These are phyloP conservation scores for Sequoiadendron giganteum DNA, from an alignment of 75 land plant species.

Conservation along the genomic window DNA sequence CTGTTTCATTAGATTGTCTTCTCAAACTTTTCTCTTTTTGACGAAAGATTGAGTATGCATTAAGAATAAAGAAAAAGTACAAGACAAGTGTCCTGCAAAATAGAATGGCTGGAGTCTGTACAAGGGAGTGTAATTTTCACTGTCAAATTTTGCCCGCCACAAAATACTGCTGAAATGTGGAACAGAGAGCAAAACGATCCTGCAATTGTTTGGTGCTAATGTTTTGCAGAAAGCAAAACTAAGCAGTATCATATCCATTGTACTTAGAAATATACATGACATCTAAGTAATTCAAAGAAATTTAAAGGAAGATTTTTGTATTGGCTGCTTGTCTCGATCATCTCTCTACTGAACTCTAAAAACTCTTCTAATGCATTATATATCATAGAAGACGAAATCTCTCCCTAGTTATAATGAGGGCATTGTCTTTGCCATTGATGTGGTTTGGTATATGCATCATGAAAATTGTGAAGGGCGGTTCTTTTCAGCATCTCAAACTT, in stretches of 20 bases:
- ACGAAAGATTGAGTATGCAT: background rate
- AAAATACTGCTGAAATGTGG: background rate
- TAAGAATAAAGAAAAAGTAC: background rate
- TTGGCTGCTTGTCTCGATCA: background rate
- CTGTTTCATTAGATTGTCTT: background rate
- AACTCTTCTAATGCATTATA: background rate
- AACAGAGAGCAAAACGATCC: background rate
- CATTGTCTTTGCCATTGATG: background rate
- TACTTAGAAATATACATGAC: background rate
- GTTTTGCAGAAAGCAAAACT: background rate
- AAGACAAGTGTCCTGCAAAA: background rate
- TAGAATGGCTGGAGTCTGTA: background rate
- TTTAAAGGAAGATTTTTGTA: background rate
- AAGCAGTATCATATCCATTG: background rate
- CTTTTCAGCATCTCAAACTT: background rate
- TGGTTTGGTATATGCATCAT: background rate
- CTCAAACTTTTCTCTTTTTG: background rate
- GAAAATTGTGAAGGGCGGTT: background rate
- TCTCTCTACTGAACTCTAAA: background rate
- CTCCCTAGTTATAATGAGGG: background rate
- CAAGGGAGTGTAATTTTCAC: too few species aligned
- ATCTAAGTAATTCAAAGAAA: background rate
- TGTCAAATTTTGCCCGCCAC: background rate
- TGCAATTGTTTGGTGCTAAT: background rate
- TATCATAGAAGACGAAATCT: background rate